phyloP scores from a whole-genome alignment of 202 grass and related monocot genomes.

The Saccharum hybrid region DNA sequence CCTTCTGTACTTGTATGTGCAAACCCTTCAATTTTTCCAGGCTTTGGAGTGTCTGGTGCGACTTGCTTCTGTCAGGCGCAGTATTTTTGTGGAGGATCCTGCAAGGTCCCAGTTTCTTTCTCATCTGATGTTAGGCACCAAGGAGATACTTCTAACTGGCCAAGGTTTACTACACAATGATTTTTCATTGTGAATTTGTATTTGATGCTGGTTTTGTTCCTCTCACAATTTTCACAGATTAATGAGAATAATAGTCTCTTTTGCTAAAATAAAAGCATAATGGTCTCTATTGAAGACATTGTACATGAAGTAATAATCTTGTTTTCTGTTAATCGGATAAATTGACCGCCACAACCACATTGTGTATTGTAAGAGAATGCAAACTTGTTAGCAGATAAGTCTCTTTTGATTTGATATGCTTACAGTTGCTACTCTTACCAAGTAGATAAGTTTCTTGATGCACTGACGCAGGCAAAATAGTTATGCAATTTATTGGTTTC shows the following conservation, averaged over 20 bases:
- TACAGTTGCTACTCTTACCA: conserved; percentile 14
- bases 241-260: not conserved
- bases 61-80: conserved; percentile 93
- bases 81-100: conserved; percentile 89
- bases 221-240: not conserved
- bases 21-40: conserved; percentile 48
- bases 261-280: conserved; percentile 7
- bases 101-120: conserved; percentile 82
- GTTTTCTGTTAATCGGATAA: conserved; percentile 13
- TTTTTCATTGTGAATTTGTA: conserved; percentile 35
- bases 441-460: conserved; percentile 18
- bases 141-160: conserved; percentile 98
- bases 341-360: conserved; percentile 2
- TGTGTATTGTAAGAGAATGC: conserved; percentile 27
- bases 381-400: conserved; percentile 32
- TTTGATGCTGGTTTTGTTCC: conserved; percentile 42
- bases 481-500: conserved; percentile 33
- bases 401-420: conserved; percentile 26
- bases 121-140: conserved; percentile 95
- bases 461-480: conserved; percentile 22
- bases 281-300: conserved; percentile 6
- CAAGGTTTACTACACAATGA: conserved; percentile 64
- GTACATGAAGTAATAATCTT: not conserved
- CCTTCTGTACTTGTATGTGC: conserved; percentile 22
- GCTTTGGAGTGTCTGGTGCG: conserved; percentile 97